phyloP scores from a whole-genome alignment of 129 eudicot genomes.

The Lonicera japonica region DNA sequence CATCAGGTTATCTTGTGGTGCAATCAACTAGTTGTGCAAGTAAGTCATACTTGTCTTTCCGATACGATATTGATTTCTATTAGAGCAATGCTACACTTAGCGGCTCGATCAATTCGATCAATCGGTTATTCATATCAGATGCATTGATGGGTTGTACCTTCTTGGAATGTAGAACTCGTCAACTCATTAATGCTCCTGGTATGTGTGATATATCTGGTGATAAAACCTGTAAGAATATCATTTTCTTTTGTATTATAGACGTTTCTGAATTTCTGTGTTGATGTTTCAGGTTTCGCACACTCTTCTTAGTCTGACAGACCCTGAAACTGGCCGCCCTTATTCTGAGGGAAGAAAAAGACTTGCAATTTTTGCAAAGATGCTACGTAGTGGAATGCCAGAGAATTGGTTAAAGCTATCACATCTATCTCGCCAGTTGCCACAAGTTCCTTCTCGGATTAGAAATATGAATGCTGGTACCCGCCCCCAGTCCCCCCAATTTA shows the following conservation, averaged over 20 bases:
- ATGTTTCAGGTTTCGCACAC: slow-evolving; percentile 87
- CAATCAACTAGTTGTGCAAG: slow-evolving; percentile 94
- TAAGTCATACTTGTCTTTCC: slow-evolving; percentile 31
- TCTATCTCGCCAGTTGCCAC: slow-evolving; percentile 25
- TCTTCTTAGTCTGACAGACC: slow-evolving; percentile 80
- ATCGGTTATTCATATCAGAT: too few relatives aligned
- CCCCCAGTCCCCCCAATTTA: not conserved
- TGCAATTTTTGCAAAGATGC: slow-evolving; percentile 71
- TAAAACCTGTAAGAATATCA: too few relatives aligned
- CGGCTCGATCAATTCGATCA: too few relatives aligned
- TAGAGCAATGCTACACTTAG: too few relatives aligned
- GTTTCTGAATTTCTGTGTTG: slow-evolving; percentile 23
- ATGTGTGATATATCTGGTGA: too few relatives aligned
- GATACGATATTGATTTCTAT: slow-evolving; percentile 7
- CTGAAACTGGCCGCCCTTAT: slow-evolving; percentile 59
- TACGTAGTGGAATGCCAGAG: slow-evolving; percentile 67
- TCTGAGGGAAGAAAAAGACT: slow-evolving; percentile 52
- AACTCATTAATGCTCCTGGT: too few relatives aligned
- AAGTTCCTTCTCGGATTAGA: slow-evolving; percentile 26
- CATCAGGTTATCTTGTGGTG: slow-evolving; percentile 99
- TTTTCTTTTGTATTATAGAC: too few relatives aligned
- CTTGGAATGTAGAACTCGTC: too few relatives aligned
- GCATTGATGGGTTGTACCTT: too few relatives aligned
- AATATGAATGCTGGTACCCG: slow-evolving; percentile 41
- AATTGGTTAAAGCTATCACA: slow-evolving; percentile 36